Base-by-base conservation (phyloP, 2,329 filamentous ascomycete genomes). In the Aureobasidium sp. region DNA sequence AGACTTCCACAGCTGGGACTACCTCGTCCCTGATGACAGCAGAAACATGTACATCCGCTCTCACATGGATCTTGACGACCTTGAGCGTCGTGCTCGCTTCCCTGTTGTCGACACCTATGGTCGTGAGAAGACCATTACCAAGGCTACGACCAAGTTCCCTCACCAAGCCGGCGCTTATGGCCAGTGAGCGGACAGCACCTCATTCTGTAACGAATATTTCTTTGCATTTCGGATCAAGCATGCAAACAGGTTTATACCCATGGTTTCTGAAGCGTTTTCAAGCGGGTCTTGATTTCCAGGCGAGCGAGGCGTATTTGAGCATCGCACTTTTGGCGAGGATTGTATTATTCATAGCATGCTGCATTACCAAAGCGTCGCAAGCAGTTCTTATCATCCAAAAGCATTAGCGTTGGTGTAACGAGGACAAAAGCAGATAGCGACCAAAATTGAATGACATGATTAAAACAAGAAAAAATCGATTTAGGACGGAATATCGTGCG, bases 1-100 rank as follows among this genome's bases (percentile, higher is more conserved):
- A 61, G 79, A 79, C 39, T 91, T 90, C 68, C 88, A 89, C 42
- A 84, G 86, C 71, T 97, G 92, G 92, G 92, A 97, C 75, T 89
- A 88, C 75, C 84, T 92, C 76, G 91, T 91, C 0, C 76, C 81
- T 3, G 85, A 89, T 67, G 84, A 90, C 69, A 88, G 67, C 64
- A 67, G 66, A 57, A 62, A 69, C 67, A 89, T 89, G 75, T 95
- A 93, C 75, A 95, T 97, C 69, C 89, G 92, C 62, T 90, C 87
- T 37, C 87, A 89, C 71, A 87, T 91, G 68, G 86, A 89, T 20
- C 83, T 94, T 1, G 90, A 94, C 70, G 88, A 91, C 62, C 80
- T 94, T 7, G 90, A 94, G 78, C 83, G 88, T 62, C 84, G 84
- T 64, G 89, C 90, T 44, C 82, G 90, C 47, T 94, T 81, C 75